Percentiles rank a stretch among this genome's conserved stretches.
phyloP scores from a whole-genome alignment of 371 early-diverging fungal species.

The Mortierella sp. region DNA sequence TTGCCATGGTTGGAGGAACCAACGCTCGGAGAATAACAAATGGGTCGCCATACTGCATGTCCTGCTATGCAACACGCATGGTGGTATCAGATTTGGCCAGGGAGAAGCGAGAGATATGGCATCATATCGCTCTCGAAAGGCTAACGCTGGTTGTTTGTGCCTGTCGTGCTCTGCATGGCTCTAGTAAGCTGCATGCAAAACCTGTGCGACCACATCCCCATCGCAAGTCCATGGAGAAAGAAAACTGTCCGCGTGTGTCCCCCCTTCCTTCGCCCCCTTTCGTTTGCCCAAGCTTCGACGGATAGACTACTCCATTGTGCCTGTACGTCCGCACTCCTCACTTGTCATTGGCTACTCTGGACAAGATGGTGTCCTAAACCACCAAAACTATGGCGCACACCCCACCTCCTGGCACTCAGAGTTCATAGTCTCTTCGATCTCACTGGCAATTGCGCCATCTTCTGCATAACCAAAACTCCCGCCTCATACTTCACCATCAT shows the following conservation, averaged over 20 bases:
- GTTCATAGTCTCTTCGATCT: neutral
- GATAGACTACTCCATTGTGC: too few species aligned
- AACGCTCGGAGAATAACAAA: too few species aligned
- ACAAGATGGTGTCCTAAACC: conserved; percentile 17
- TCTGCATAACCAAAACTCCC: neutral
- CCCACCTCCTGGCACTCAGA: neutral
- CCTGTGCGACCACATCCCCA: neutral
- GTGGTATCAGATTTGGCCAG: neutral
- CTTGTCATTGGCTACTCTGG: neutral
- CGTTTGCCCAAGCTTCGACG: too few species aligned
- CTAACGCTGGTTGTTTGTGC: conserved; percentile 6
- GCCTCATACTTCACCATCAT: neutral
- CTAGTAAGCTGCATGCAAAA: conserved; percentile 1
- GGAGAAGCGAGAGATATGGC: conserved; percentile 28
- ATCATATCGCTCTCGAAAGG: conserved; percentile 36
- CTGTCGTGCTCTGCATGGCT: neutral
- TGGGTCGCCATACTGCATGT: too few species aligned
- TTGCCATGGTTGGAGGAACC: too few species aligned
- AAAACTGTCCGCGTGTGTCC: too few species aligned
- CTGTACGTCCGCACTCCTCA: too few species aligned
- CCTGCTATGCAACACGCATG: neutral
- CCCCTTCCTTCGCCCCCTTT: too few species aligned
- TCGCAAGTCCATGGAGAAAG: too few species aligned
- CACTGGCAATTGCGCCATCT: conserved; percentile 20
- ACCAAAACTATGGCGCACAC: conserved; percentile 1